A percentile compares a stretch with the other conserved stretches of the same genome.
Conservation (phyloP, 805 yeast species). For the Candida caryicola region DNA sequence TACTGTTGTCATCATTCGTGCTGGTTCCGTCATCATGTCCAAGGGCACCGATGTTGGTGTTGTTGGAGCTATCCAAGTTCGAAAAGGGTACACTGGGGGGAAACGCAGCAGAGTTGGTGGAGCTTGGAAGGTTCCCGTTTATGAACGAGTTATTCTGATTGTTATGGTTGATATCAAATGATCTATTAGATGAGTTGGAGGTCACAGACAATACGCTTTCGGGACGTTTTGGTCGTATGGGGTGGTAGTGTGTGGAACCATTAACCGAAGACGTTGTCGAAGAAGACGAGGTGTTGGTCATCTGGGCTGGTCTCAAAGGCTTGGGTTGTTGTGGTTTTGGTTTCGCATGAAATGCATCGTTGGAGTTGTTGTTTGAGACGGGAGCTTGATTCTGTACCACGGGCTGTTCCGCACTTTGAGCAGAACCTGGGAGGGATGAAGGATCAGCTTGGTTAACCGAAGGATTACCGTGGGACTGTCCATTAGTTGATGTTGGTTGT, state of each 20-base stretch:
- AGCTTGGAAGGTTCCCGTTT: conserved; percentile 13
- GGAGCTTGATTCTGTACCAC: too few relatives aligned
- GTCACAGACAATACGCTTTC: conserved; percentile 40
- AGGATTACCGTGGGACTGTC: background rate
- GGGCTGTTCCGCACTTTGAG: background rate
- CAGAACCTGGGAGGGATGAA: conserved; percentile 1
- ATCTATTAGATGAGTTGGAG: conserved; percentile 32
- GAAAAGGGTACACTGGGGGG: conserved; percentile 11
- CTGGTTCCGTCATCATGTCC: conserved; percentile 3
- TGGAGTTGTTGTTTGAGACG: background rate
- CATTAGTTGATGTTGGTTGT: conserved; percentile 1
- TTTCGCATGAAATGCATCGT: background rate
- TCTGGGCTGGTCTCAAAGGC: conserved; percentile 16
- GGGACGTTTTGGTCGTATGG: conserved; percentile 34
- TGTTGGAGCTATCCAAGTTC: conserved; percentile 1
- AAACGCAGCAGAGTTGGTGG: conserved; percentile 14
- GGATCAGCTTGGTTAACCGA: background rate
- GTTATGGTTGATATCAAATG: conserved; percentile 9
- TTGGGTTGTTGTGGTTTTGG: conserved; percentile 19
- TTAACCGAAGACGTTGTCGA: conserved; percentile 2
- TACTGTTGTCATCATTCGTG: conserved; percentile 4
- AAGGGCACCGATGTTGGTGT: conserved; percentile 1
- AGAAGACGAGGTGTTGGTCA: conserved; percentile 1
- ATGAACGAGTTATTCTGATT: conserved; percentile 10
- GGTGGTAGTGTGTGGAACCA: conserved; percentile 18